A percentile compares a stretch with the other conserved stretches of the same genome.
Conservation (phyloP, 202 grass and related monocot species). For the Brachypodium distachyon region DNA sequence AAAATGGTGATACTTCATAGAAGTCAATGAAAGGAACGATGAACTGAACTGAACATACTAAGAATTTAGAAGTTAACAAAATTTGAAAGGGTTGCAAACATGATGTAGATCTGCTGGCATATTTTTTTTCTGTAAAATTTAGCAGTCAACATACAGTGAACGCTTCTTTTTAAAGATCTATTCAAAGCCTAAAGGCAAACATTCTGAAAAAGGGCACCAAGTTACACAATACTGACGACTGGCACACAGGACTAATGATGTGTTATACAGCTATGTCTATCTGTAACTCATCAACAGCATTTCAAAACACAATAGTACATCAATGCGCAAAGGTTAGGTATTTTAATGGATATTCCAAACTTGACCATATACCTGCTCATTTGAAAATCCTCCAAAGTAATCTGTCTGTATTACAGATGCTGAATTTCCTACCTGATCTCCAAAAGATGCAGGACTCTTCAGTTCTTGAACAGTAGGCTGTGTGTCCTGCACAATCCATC, state of each 20-base stretch:
- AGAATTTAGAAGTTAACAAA: background rate
- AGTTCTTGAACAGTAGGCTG: conserved; percentile 37
- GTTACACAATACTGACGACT: background rate
- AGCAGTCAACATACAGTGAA: background rate
- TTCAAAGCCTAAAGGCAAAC: background rate
- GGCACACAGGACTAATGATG: background rate
- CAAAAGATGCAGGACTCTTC: conserved; percentile 42
- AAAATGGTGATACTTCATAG: background rate
- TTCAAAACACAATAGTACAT: conserved; percentile 1
- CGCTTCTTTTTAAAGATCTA: background rate
- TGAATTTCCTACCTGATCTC: conserved; percentile 41
- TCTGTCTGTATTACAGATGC: conserved; percentile 27
- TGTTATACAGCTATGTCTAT: too few relatives aligned
- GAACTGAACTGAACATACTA: background rate
- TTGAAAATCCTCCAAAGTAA: conserved; percentile 19
- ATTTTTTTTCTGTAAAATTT: background rate
- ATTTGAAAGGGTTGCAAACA: background rate
- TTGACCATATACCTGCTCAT: conserved; percentile 33
- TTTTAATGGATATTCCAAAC: background rate
- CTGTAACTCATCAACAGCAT: background rate
- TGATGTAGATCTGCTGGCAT: background rate
- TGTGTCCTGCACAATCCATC: conserved; percentile 4
- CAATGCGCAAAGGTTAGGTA: background rate
- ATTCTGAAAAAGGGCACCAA: background rate
- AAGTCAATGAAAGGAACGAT: conserved; percentile 3